Evolutionary conservation across 179 eudicot genomes (phyloP), one percentile per base, ranked within the genome.

Genomic region (Silene coronaria): DNA sequence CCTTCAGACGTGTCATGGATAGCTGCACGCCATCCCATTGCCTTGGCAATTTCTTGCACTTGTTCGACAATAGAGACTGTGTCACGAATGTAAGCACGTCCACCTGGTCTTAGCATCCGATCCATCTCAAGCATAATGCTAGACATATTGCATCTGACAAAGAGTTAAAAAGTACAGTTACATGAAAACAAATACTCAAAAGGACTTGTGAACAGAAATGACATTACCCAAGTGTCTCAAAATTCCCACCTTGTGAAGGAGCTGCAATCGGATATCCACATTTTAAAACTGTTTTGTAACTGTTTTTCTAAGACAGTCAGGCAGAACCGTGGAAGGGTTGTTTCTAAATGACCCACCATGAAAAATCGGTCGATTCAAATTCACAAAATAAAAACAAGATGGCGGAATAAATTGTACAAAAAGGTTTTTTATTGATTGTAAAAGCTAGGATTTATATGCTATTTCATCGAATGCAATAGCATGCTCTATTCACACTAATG

Each of bases 41-140:
- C 97, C 67, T 75, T 88, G n/a, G 92, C 99, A 69, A 88, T 85
- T 72, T 85, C 88, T 85, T 83, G 83, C 72, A 96, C 92, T 74
- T 96, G 96, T 79, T 90, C 92, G 77, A 91, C 83, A 22, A 91
- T 84, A 23, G 85, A 42, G 59, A 93, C 61, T n/a, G 91, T 80
- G 81, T 96, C 99, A 53, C 97, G 98, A 27, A 96, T 93, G 76
- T 87, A 93, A 42, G 79, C 97, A 30, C 76, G 97, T 28, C 99
- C 99, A 53, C 98, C 97, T 22, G 99, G 99, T 78, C 99, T 91
- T 45, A 96, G 84, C 7, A 96, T 88, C 72, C 99, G 85, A 70
- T 96, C 97, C 97, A 96, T 91, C 86, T 96, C 99, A 63, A 96
- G 90, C 98, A 96, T 96, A 78, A 96, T 93, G 84, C 83, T 92